A percentile compares a stretch with the other conserved stretches of the same genome.
These are phyloP conservation scores for Sphagnum fallax DNA, from an alignment of 228 moss, liverwort and hornwort genomes.

Conservation along the genomic window DNA sequence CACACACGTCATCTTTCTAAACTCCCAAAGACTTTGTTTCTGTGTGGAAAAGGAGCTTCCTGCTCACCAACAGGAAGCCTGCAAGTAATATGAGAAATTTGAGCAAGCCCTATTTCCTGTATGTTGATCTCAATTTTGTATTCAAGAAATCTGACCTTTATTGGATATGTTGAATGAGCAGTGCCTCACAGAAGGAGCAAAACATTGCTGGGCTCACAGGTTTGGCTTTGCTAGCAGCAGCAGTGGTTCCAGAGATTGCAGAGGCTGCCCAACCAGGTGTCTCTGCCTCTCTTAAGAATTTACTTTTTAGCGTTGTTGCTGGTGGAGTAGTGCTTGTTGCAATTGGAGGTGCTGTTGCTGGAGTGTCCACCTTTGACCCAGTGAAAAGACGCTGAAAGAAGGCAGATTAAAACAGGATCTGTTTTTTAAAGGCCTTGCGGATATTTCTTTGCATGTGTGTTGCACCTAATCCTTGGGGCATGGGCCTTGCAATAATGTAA, in stretches of 20 bases:
- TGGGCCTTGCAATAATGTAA: too few species aligned
- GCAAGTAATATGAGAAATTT: too few species aligned
- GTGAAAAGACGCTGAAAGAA: conserved; percentile 38
- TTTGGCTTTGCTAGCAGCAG: conserved; percentile 28
- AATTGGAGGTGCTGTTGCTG: conserved; percentile 37
- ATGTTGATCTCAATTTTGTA: too few species aligned
- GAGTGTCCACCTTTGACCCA: conserved; percentile 51
- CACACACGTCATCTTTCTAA: background rate
- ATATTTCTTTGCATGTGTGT: too few species aligned
- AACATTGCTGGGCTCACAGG: conserved; percentile 26
- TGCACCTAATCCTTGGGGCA: too few species aligned
- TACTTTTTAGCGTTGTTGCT: conserved; percentile 41
- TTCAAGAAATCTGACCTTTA: too few species aligned
- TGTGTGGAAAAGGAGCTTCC: background rate
- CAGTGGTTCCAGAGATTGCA: conserved; percentile 43
- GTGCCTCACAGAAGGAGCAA: conserved; percentile 17
- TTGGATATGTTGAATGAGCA: too few species aligned
- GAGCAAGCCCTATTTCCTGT: too few species aligned
- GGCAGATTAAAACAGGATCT: too few species aligned
- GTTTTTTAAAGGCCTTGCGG: too few species aligned
- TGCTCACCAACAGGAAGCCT: background rate
- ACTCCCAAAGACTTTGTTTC: too few species aligned
- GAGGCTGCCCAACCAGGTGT: conserved; percentile 55
- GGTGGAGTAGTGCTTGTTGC: conserved; percentile 39
- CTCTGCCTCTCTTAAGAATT: conserved; percentile 42